phyloP scores from a whole-genome alignment of 108 stramenopile species.

The Pseudonitzschia pungens region DNA sequence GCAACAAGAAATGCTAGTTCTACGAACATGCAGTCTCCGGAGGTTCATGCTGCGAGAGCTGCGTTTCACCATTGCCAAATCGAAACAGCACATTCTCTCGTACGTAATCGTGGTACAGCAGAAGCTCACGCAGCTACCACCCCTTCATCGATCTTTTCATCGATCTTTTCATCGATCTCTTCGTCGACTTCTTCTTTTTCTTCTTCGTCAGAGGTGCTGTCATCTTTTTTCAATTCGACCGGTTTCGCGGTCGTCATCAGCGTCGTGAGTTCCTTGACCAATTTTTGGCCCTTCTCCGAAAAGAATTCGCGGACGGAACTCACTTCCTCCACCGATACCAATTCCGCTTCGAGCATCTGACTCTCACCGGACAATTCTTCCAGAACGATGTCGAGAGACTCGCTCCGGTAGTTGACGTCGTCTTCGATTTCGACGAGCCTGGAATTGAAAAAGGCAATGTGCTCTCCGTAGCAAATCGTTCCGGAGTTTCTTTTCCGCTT shows the following conservation, averaged over 20 bases:
- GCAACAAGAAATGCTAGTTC: too few species aligned
- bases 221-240: not conserved
- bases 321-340: conserved; percentile 14
- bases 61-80: too few species aligned
- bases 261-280: conserved; percentile 24
- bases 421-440: conserved; percentile 40
- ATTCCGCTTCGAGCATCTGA: conserved; percentile 13
- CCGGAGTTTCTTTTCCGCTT: conserved; percentile 31
- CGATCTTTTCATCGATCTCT: not conserved
- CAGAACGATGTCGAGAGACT: conserved; percentile 30
- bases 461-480: conserved; percentile 28
- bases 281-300: conserved; percentile 24
- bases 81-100: too few species aligned
- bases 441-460: conserved; percentile 42
- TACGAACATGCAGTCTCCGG: too few species aligned
- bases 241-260: conserved; percentile 34
- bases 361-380: conserved; percentile 21
- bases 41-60: too few species aligned
- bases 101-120: too few species aligned
- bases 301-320: conserved; percentile 23
- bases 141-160: not conserved
- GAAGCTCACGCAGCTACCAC: too few species aligned
- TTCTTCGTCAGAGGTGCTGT: too few species aligned
- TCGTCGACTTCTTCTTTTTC: not conserved
- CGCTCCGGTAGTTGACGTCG: conserved; percentile 30